Base-by-base conservation (phyloP, 2,329 filamentous ascomycete species). In the Talaromyces sp. region DNA sequence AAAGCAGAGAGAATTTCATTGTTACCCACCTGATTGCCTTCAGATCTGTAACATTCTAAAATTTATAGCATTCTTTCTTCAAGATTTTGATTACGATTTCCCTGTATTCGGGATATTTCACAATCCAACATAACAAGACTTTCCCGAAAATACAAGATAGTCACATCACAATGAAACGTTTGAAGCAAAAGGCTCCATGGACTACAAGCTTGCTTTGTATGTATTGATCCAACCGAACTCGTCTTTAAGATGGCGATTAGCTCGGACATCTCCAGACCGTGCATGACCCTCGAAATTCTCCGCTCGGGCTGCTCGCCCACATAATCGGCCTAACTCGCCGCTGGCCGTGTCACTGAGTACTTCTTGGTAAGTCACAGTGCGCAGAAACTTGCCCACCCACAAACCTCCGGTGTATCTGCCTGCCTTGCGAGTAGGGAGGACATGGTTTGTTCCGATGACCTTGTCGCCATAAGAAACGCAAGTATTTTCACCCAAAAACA, bases 401-500 rank as follows among this genome's bases (percentile, higher is more conserved):
- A 85, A 74, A 1, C 83, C 83, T 2, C 83, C 83, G 0, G 83
- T 85, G 68, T 82, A 85, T 2, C 80, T 72, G 0, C 80, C 79
- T 0, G 82, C 82, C 22, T 78, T 77, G 1, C 78, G 74, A 0
- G 83, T 85, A 0, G 84, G 83, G 0, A 86, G 74, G 2, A 85
- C 83, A 68, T 85, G 83, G 69, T 85, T 85, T 2, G 83, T 85
- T 1, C 83, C 83, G 65, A 85, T 85, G 41, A 80, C 80, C 78
- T 85, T 85, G 67, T 85, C 83, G 15, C 83, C 83, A 62, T 84
- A 85, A 0, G 79, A 81, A 1, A 85, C 83, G 67, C 83, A 85
- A 0, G 83, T 85, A 68, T 78, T 82, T 63, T 83, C 79, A 0
- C 83, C 83, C 22, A 85, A 69, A 71, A 85, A 85, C 7, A 85